phyloP scores from a whole-genome alignment of 1,139 yeast species.

The Sugiyamaella paludigena region DNA sequence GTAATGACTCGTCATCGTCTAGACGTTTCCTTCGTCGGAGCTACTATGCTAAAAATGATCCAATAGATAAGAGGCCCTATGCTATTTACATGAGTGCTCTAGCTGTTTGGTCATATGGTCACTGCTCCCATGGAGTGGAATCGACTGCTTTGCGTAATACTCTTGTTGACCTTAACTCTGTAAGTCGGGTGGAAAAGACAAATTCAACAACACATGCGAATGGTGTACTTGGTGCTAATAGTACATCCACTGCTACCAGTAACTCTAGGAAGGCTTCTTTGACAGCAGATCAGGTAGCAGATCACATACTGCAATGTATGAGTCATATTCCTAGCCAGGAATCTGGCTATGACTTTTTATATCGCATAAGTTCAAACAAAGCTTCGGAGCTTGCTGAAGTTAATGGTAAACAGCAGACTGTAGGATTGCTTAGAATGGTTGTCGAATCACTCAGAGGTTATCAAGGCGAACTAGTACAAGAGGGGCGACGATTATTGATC shows the following conservation, averaged over 20 bases:
- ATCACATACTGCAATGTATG: slow-evolving; percentile 14
- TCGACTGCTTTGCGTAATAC: slow-evolving; percentile 29
- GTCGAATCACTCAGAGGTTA: slow-evolving; percentile 28
- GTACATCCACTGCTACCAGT: slow-evolving; percentile 1
- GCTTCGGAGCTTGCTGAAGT: slow-evolving; percentile 24
- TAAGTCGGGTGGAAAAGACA: not conserved
- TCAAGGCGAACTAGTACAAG: slow-evolving; percentile 34
- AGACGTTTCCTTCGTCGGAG: slow-evolving; percentile 22
- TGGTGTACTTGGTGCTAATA: slow-evolving; percentile 8
- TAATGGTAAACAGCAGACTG: slow-evolving; percentile 30
- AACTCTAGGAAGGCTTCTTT: slow-evolving; percentile 1
- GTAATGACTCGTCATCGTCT: not conserved
- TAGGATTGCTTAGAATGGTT: slow-evolving; percentile 36
- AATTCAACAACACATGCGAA: not conserved
- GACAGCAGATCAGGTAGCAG: slow-evolving; percentile 17
- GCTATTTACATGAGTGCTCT: slow-evolving; percentile 52
- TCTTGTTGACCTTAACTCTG: slow-evolving; percentile 10
- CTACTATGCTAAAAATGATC: slow-evolving; percentile 51
- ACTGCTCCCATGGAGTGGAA: slow-evolving; percentile 56
- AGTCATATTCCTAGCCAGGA: slow-evolving; percentile 23
- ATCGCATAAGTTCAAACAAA: slow-evolving; percentile 23
- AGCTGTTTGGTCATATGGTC: slow-evolving; percentile 59
- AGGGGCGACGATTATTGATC: slow-evolving; percentile 32
- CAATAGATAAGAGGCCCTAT: slow-evolving; percentile 54
- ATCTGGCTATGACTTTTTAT: slow-evolving; percentile 28